Evolutionary conservation across 1,284 basidiomycete species (phyloP), one percentile per base, ranked within the genome.

Genomic region (Rhodotorula sp.): DNA sequence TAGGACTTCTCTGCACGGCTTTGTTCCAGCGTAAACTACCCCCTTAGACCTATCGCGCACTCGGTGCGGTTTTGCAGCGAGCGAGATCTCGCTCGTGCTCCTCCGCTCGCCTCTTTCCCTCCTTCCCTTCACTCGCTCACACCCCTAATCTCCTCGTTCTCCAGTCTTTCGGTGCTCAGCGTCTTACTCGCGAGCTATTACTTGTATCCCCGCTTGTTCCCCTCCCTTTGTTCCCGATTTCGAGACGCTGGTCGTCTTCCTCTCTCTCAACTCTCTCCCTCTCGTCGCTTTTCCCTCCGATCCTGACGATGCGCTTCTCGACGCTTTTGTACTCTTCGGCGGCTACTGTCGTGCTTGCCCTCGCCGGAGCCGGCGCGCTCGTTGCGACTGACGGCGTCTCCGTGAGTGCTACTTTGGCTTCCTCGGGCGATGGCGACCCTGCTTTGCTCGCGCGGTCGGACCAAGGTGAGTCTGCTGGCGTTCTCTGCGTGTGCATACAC

Each of bases 111-210:
- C 29, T 34, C 58, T 58, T 43, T 58, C 58, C 58, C 58, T 58
- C 58, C 39, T 58, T 43, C 58, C 34, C 14, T 29, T 59, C 60
- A 52, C 52, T 65, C 58, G n/a, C 49, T 34, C 18, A n/a, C n/a
- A 14, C 26, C 54, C 21, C 34, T 48, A 18, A 34, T 12, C 49
- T 18, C 26, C 58, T 46, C 56, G 31, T 34, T 43, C 2, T 2
- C 39, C 2, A 43, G 39, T 43, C 10, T 43, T 43, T 43, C 39
- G 39, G 39, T 43, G 39, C 39, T 14, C 39, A 43, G 39, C 8
- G 39, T 12, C 39, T 43, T 43, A 43, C 39, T 43, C 39, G 10
- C 10, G 39, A 43, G 39, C 39, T 12, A 14, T 10, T 12, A 10
- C 12, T 12, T 43, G 39, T 43, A 14, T 43, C 39, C 39, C 49